phyloP scores from a whole-genome alignment of 257 asterid genomes.

The Primulina huaijiensis region DNA sequence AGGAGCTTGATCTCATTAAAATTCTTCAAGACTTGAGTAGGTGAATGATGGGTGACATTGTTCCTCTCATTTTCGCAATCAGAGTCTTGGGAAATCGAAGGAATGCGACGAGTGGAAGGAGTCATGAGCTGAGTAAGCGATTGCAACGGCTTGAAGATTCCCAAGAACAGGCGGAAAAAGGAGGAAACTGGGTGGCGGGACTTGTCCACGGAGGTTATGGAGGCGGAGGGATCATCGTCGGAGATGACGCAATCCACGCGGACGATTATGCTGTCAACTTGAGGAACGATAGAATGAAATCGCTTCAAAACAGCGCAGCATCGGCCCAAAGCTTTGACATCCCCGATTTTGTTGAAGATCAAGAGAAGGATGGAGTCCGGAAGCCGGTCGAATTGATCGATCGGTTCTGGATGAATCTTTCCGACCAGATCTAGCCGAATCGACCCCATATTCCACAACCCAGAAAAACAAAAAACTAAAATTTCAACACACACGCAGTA shows the following conservation, averaged over 20 bases:
- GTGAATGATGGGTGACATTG: constrained; percentile 66
- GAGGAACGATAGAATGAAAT: constrained; percentile 71
- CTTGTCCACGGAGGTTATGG: constrained; percentile 37
- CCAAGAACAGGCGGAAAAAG: constrained; percentile 53
- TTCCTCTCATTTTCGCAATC: constrained; percentile 34
- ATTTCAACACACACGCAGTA: not conserved
- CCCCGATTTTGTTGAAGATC: constrained; percentile 84
- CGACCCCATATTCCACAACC: constrained; percentile 37
- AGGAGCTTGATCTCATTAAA: constrained; percentile 55
- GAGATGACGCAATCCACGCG: constrained; percentile 95
- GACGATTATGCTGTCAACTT: constrained; percentile 78
- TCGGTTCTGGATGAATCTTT: constrained; percentile 45
- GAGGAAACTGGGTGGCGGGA: constrained; percentile 64
- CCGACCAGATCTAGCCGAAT: constrained; percentile 53
- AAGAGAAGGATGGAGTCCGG: constrained; percentile 71
- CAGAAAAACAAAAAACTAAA: not conserved
- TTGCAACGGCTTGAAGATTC: constrained; percentile 67
- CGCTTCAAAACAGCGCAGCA: constrained; percentile 77
- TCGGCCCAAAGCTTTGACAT: constrained; percentile 79
- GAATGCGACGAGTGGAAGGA: constrained; percentile 38
- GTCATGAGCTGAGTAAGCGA: constrained; percentile 60
- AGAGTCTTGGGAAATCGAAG: constrained; percentile 30
- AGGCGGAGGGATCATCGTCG: constrained; percentile 61
- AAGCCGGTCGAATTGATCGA: constrained; percentile 70
- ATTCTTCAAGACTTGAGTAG: constrained; percentile 70